These are phyloP conservation scores for Aphanomyces invadans DNA, from an alignment of 352 stramenopile species.

Conservation along the genomic window DNA sequence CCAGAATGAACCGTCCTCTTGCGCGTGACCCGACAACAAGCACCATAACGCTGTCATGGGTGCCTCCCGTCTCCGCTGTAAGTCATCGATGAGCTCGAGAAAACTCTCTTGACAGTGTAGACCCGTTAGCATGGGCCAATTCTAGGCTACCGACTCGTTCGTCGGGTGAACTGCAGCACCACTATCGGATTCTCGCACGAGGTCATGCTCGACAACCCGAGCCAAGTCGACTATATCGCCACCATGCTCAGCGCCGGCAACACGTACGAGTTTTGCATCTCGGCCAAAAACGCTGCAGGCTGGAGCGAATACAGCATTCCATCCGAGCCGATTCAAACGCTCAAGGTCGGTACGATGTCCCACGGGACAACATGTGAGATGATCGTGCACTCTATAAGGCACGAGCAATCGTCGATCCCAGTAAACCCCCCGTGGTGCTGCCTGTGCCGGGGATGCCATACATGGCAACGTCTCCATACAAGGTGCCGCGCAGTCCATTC, in stretches of 20 bases:
- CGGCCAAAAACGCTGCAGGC: constrained; percentile 56
- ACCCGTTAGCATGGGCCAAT: constrained; percentile 30
- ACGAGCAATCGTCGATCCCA: too few relatives aligned
- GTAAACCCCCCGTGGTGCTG: constrained; percentile 5
- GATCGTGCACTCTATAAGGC: too few relatives aligned
- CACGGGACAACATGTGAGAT: too few relatives aligned
- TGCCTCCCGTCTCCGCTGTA: constrained; percentile 23
- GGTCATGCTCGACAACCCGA: constrained; percentile 29
- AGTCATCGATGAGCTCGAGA: neutral
- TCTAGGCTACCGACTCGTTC: constrained; percentile 44
- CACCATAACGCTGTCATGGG: constrained; percentile 47
- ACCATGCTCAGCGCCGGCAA: constrained; percentile 63
- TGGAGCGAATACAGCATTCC: constrained; percentile 65
- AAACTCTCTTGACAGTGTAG: too few relatives aligned
- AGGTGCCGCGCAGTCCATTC: constrained; percentile 11
- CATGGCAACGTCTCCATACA: constrained; percentile 18
- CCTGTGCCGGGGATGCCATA: neutral
- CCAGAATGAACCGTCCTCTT: constrained; percentile 32
- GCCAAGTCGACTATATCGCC: constrained; percentile 29
- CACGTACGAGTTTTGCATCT: constrained; percentile 80
- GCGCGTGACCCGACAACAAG: constrained; percentile 36
- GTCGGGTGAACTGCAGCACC: constrained; percentile 54
- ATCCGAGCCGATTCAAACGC: constrained; percentile 46
- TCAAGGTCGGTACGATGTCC: constrained; percentile 26
- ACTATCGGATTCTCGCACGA: constrained; percentile 52